Conservation (phyloP, 768 basidiomycete genomes). For the Cytidiella melzeri region DNA sequence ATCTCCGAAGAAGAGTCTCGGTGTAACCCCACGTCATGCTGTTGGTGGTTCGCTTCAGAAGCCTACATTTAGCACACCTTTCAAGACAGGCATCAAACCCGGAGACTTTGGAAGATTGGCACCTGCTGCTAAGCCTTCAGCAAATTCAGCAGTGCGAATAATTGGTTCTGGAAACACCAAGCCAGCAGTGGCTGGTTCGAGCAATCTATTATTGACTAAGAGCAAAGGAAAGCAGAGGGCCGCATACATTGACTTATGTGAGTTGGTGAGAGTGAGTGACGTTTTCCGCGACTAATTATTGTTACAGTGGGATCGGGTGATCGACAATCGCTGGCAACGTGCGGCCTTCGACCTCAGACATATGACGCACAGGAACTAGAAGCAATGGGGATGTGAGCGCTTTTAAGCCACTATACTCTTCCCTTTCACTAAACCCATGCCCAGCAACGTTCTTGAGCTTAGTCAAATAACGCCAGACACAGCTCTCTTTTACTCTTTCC, state of each 20-base stretch:
- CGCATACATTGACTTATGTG: slow-evolving; percentile 5
- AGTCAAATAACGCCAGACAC: slow-evolving; percentile 46
- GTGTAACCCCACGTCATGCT: slow-evolving; percentile 20
- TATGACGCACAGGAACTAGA: slow-evolving; percentile 18
- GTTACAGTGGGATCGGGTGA: slow-evolving; percentile 10
- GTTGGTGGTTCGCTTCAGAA: slow-evolving; percentile 8
- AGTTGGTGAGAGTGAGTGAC: neutral
- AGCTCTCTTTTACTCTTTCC: slow-evolving; percentile 58
- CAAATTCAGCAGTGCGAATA: neutral
- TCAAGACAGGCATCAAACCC: slow-evolving; percentile 25
- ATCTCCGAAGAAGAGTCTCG: slow-evolving; percentile 18
- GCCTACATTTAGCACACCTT: slow-evolving; percentile 24
- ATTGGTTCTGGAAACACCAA: neutral
- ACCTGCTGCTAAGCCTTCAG: slow-evolving; percentile 9
- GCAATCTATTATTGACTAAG: neutral
- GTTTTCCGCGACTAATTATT: neutral
- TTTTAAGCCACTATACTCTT: neutral
- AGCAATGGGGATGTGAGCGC: slow-evolving; percentile 21
- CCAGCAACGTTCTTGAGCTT: slow-evolving; percentile 47
- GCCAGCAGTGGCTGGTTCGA: neutral
- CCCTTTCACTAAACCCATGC: neutral
- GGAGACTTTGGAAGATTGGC: slow-evolving; percentile 21
- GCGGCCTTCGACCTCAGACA: slow-evolving; percentile 14
- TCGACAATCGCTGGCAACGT: slow-evolving; percentile 16
- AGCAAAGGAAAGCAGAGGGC: slow-evolving; percentile 19